These are phyloP conservation scores for Anthracocystis panici-leucophaei DNA, from an alignment of 1,284 basidiomycete genomes.

Conservation along the genomic window DNA sequence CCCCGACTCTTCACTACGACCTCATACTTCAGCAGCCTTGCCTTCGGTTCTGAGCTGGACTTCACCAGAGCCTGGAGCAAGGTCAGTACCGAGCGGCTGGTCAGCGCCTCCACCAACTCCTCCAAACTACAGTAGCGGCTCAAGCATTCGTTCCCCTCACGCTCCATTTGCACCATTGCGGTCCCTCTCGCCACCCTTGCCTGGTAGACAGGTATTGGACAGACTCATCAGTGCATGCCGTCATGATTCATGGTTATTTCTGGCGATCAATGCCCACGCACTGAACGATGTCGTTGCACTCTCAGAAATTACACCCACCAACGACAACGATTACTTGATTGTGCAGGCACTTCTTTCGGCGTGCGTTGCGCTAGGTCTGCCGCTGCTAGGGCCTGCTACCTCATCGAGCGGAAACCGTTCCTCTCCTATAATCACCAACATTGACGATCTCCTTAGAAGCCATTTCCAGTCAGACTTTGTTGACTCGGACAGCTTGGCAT, in stretches of 20 bases:
- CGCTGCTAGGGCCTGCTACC: conserved; percentile 3
- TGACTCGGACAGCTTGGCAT: conserved; percentile 1
- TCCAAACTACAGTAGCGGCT: conserved; percentile 1
- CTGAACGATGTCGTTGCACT: conserved; percentile 20
- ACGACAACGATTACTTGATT: conserved; percentile 13
- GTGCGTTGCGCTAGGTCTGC: conserved; percentile 25
- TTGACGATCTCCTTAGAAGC: conserved; percentile 11
- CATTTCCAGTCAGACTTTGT: not conserved
- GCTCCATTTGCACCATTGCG: not conserved
- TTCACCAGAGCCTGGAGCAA: not conserved
- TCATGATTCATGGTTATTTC: conserved; percentile 21
- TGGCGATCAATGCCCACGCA: conserved; percentile 24
- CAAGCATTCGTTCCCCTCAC: not conserved
- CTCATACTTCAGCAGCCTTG: not conserved
- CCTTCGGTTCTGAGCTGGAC: conserved; percentile 13
- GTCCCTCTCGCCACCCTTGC: conserved; percentile 2
- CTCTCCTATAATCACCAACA: conserved; percentile 11
- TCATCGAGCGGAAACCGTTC: conserved; percentile 7
- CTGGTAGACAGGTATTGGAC: conserved; percentile 14
- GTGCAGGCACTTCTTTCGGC: conserved; percentile 21
- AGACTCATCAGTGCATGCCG: conserved; percentile 16
- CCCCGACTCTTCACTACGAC: not conserved
- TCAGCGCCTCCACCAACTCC: conserved; percentile 11
- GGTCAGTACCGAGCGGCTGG: not conserved
- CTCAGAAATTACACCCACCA: not conserved